Evolutionary conservation across 1,284 basidiomycete genomes (phyloP), one percentile per base, ranked within the genome.

Genomic region (Caloboletus firmus): DNA sequence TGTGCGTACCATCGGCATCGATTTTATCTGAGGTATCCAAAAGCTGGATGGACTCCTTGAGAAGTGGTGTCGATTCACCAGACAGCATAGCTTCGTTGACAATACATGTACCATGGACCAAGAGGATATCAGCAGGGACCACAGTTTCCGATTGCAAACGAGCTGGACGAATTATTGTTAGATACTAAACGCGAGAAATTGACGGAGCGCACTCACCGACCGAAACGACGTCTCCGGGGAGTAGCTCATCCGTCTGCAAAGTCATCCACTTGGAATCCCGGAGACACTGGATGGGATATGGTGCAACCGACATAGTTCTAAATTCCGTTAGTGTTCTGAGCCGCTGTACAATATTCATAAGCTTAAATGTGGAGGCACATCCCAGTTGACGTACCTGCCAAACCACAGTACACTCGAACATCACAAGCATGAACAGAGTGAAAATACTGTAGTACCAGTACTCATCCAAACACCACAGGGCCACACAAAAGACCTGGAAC

Each of bases 391-490:
- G 52, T 61, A 90, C 91, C 85, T 97, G 95, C 84, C 90, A 98
- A 22, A 98, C 95, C 36, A 95, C 93, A 1, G 95, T 98, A 74
- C 94, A 97, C 74, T 98, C 95, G 67, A 98, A 98, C 57, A 96
- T 89, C 50, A 98, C 76, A 46, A 98, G 79, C 95, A 98, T 98
- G 81, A 98, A 97, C 32, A 95, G 80, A 1, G 95, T 98, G 76
- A 98, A 98, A 41, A 98, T 73, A 59, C 89, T 93, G 78, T 96
- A 98, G 71, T 96, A 97, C 94, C 94, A 97, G 72, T 97, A 98
- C 72, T 97, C 95, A 68, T 98, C 95, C 64, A 98, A 74, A 68
- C 90, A 93, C 95, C 95, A 98, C 15, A 98, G 77, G 0, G 91
- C 93, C 9, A 97, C 95, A 59, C 95, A 98, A 74, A 98, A 98